Base-by-base conservation (phyloP, 208 protist genomes). In the Trypanosoma mega region DNA sequence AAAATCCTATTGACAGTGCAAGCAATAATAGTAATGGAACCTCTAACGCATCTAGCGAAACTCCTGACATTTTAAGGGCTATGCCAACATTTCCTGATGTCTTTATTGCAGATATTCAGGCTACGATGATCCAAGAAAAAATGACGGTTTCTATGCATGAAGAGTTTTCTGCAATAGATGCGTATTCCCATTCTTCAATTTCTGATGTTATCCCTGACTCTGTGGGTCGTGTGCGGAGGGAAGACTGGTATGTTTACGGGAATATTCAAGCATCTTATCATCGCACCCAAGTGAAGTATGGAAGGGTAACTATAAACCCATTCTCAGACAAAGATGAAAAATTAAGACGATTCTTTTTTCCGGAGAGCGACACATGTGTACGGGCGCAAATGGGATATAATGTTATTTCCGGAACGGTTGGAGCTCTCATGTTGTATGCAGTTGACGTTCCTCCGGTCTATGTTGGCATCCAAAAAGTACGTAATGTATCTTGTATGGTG, bases 381-480 rank as follows among this genome's bases (percentile, higher is more conserved):
- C 46, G 56, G 23, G 45, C 67, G 11, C 44, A 73, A 8, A 64
- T 83, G 12, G 65, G 68, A 27, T 72, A 68, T 66, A 50, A 62
- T 39, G 4, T 59, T 3, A 26, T 61, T 0, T 59, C 64, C 5
- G 31, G 33, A 23, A 58, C 11, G 5, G 21, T 41, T 16, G 43
- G 55, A 9, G 27, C 55, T 8, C 52, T 83, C 27, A 59, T 83
- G 24, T 55, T 79, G 12, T 29, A 57, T 21, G 27, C 37, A 9
- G 12, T 57, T 12, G 43, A 50, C 53, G 44, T 49, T 36, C 20
- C 39, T 23, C 56, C 73, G 23, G 63, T 69, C 29, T 80, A 72
- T 43, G 30, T 83, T 43, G 77, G 77, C 26, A 77, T 65, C 41
- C 63, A 80, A 34, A 74, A 50, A 14, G 72, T 80, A 44, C 72